These are phyloP conservation scores for Nakazawaea anatomiae DNA, from an alignment of 805 yeast genomes.

Conservation along the genomic window DNA sequence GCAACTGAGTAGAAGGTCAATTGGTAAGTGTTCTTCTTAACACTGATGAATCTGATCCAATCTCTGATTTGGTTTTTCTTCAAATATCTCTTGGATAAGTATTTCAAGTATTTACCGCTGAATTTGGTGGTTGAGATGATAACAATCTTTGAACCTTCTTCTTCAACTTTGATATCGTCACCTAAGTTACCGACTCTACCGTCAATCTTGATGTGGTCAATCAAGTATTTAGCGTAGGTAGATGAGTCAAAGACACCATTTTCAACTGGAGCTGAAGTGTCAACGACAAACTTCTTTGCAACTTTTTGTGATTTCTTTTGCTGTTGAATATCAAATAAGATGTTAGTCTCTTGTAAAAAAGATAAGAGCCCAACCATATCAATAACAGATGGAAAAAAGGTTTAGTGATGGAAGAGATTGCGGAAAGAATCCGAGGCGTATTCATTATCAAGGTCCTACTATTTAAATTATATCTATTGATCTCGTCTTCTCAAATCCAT, in stretches of 20 bases:
- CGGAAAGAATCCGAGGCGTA: background rate
- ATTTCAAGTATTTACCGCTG: constrained; percentile 99
- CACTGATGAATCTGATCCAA: constrained; percentile 98
- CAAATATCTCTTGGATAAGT: constrained; percentile 99
- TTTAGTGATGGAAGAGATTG: too few species aligned
- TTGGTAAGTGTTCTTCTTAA: constrained; percentile 92
- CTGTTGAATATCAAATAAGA: constrained; percentile 33
- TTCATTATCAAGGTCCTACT: background rate
- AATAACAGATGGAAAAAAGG: background rate
- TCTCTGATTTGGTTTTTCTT: constrained; percentile 99
- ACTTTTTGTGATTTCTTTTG: constrained; percentile 70
- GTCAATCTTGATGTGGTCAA: constrained; percentile 99
- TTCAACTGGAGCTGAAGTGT: constrained; percentile 95
- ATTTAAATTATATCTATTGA: background rate
- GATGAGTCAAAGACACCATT: constrained; percentile 97
- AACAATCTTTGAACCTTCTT: constrained; percentile 85
- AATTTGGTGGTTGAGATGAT: constrained; percentile 87
- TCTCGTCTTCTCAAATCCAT: background rate
- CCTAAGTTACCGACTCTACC: constrained; percentile 96
- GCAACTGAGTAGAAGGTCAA: constrained; percentile 99
- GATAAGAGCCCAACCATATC: background rate
- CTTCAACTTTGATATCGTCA: constrained; percentile 82
- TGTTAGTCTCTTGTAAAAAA: constrained; percentile 70
- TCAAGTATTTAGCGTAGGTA: constrained; percentile 95
- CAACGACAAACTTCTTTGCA: constrained; percentile 89